These are phyloP conservation scores for Fusarium abutilonis DNA, from an alignment of 2,329 filamentous ascomycete genomes.

Conservation along the genomic window DNA sequence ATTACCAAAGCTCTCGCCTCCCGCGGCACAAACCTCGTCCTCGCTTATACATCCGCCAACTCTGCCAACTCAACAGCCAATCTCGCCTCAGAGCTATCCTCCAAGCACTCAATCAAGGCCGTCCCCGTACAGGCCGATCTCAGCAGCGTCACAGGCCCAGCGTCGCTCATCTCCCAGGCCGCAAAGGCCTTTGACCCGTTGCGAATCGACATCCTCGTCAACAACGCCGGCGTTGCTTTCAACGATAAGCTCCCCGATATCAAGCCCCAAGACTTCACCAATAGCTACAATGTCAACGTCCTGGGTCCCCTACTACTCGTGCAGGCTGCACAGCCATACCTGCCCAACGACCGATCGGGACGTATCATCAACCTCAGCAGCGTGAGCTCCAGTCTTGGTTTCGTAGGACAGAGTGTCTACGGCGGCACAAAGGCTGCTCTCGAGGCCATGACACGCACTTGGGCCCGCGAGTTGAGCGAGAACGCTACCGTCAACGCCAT, in stretches of 20 bases:
- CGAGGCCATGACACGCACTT: slow-evolving; percentile 65
- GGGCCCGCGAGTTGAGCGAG: slow-evolving; percentile 64
- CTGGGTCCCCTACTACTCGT: slow-evolving; percentile 80
- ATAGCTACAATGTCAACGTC: slow-evolving; percentile 80
- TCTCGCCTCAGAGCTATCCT: slow-evolving; percentile 40
- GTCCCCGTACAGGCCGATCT: slow-evolving; percentile 70
- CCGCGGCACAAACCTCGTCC: slow-evolving; percentile 43
- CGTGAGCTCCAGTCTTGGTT: slow-evolving; percentile 59
- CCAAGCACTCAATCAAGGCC: slow-evolving; percentile 66
- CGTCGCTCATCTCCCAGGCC: slow-evolving; percentile 41
- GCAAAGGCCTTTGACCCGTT: slow-evolving; percentile 39
- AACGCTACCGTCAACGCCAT: slow-evolving; percentile 62
- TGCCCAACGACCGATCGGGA: slow-evolving; percentile 74
- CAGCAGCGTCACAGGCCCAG: slow-evolving; percentile 36
- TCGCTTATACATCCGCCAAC: slow-evolving; percentile 40
- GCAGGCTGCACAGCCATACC: slow-evolving; percentile 73
- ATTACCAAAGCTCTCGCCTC: slow-evolving; percentile 42
- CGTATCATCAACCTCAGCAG: slow-evolving; percentile 64
- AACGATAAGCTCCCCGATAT: slow-evolving; percentile 72
- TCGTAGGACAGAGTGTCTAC: slow-evolving; percentile 62
- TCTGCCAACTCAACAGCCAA: slow-evolving; percentile 33
- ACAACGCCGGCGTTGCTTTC: slow-evolving; percentile 77
- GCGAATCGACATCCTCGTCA: slow-evolving; percentile 73
- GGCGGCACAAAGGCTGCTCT: slow-evolving; percentile 64
- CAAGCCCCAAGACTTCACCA: slow-evolving; percentile 70